Conservation (phyloP, 208 protist species). For the Crithidia expoeki region DNA sequence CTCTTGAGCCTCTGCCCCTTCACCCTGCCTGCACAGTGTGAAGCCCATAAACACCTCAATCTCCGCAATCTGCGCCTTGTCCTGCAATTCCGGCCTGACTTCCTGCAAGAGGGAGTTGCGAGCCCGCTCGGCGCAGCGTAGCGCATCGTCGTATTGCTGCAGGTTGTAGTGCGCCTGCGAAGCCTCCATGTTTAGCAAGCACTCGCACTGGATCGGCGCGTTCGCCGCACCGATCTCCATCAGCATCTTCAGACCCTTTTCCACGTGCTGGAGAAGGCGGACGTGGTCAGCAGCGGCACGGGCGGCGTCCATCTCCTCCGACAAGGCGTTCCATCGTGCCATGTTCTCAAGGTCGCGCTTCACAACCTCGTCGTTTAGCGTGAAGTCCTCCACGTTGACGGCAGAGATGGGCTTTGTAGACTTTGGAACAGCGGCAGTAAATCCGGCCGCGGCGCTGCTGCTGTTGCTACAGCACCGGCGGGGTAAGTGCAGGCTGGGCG, state of each 20-base stretch:
- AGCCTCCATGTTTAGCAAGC: constrained; percentile 81
- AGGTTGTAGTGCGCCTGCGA: constrained; percentile 87
- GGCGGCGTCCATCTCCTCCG: constrained; percentile 52
- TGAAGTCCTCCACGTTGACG: constrained; percentile 88
- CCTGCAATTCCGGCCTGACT: constrained; percentile 49
- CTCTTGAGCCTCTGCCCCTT: constrained; percentile 53
- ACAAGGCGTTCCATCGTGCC: constrained; percentile 75
- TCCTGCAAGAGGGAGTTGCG: constrained; percentile 49
- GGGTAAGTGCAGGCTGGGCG: not conserved
- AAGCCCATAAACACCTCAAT: constrained; percentile 78
- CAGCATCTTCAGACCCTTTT: constrained; percentile 67
- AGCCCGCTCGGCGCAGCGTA: constrained; percentile 50
- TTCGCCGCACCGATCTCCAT: constrained; percentile 66
- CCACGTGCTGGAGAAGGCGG: constrained; percentile 50
- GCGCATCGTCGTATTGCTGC: constrained; percentile 54
- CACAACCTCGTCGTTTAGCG: constrained; percentile 84
- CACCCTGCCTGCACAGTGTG: constrained; percentile 54
- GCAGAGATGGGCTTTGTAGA: constrained; percentile 33
- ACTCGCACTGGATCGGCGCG: constrained; percentile 87
- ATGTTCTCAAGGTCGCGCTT: constrained; percentile 73
- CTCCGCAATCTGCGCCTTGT: constrained; percentile 81
- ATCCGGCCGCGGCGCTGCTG: not conserved
- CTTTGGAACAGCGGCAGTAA: not conserved
- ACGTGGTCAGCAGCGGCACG: constrained; percentile 43
- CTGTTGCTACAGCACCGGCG: not conserved